Percentiles rank a stretch among this genome's conserved stretches.
phyloP scores from a whole-genome alignment of 257 asterid genomes.

The Cinchona pubescens region DNA sequence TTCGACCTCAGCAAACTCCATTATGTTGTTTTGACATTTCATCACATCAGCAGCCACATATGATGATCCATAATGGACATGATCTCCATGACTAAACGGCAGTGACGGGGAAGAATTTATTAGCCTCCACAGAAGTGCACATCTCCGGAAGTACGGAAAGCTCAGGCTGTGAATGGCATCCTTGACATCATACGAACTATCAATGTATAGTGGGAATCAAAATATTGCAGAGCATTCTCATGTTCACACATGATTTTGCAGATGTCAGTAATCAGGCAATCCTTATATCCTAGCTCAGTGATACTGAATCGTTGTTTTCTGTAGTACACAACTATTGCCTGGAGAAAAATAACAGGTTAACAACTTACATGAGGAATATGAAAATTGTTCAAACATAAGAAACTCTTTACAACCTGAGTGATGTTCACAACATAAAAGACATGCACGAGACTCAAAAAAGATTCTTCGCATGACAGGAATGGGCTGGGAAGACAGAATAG shows the following conservation, averaged over 20 bases:
- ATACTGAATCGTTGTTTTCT: slow-evolving; percentile 29
- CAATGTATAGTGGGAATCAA: slow-evolving; percentile 47
- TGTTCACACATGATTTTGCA: slow-evolving; percentile 42
- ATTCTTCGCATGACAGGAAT: slow-evolving; percentile 64
- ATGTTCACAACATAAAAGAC: slow-evolving; percentile 47
- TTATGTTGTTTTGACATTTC: slow-evolving; percentile 32
- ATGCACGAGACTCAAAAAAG: slow-evolving; percentile 77
- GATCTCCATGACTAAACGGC: slow-evolving; percentile 57
- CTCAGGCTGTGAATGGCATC: slow-evolving; percentile 69
- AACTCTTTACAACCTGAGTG: slow-evolving; percentile 28
- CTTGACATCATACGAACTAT: slow-evolving; percentile 45
- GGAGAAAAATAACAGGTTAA: slow-evolving; percentile 24
- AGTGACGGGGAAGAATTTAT: slow-evolving; percentile 47
- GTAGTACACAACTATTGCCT: slow-evolving; percentile 59
- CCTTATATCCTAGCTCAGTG: slow-evolving; percentile 39
- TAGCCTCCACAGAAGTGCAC: slow-evolving; percentile 87
- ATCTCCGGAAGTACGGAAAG: slow-evolving; percentile 86
- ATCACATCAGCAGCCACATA: slow-evolving; percentile 29
- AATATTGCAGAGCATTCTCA: slow-evolving; percentile 50
- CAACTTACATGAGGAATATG: neutral
- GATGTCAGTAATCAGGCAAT: slow-evolving; percentile 65
- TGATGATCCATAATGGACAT: slow-evolving; percentile 40
- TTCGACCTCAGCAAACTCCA: slow-evolving; percentile 63
- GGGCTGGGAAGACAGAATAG: slow-evolving; percentile 92
- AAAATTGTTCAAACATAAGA: slow-evolving; percentile 8